Evolutionary conservation across 2,329 filamentous ascomycete genomes (phyloP), one percentile per base, ranked within the genome.

Genomic region (Colletotrichum magnum): DNA sequence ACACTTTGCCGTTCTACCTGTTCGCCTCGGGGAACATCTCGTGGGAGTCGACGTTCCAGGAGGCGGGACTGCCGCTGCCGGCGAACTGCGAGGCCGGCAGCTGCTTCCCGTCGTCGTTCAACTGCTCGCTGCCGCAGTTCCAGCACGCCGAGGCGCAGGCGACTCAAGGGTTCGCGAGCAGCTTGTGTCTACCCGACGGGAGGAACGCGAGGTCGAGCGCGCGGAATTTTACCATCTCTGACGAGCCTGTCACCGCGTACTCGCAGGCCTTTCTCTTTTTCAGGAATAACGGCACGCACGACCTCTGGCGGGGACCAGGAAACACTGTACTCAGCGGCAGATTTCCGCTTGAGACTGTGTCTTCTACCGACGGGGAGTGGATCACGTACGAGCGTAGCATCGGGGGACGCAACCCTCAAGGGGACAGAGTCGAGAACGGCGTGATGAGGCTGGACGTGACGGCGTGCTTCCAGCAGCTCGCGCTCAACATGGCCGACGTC

Each of bases 401-500:
- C 0, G 39, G 47, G 0, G 62, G 48, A 6, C 47, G 48, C 7
- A 16, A 32, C 0, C 68, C 18, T n/a, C 58, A 39, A 52, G 64
- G 53, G 3, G 18, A 26, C 21, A 50, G 24, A 43, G 32, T 71
- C n/a, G 24, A 52, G 0, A 68, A 63, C 32, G 71, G 70, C 6
- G 61, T 45, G 3, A n/a, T 72, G 51, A 62, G 56, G 15, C 51
- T 72, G 7, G 69, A 70, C 54, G 61, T 67, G 47, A 71, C 70
- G 6, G 28, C 72, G 6, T 73, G 68, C n/a, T 72, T 73, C 58
- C 70, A 73, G 28, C 70, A 73, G 26, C 28, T 66, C 2, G 58
- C 70, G 0, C 48, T 72, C 43, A 72, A 73, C 54, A 56, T 65
- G 7, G 73, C 73, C 10, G 52, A 73, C 2, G 70, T 73, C n/a